phyloP scores from a whole-genome alignment of 2,329 filamentous ascomycete genomes.

The Fusarium dimerum region DNA sequence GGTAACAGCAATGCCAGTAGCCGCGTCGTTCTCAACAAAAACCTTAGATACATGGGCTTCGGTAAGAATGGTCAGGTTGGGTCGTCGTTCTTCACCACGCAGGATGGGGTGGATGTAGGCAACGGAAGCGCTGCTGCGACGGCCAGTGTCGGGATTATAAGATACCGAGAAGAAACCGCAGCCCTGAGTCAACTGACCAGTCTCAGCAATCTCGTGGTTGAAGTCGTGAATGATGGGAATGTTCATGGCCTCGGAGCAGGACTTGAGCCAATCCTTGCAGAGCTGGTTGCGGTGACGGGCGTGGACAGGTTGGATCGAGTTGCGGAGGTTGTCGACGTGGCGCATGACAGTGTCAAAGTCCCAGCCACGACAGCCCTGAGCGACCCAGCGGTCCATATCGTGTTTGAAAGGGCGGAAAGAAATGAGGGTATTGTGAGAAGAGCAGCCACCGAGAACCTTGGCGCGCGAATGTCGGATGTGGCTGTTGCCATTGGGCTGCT shows the following conservation, averaged over 20 bases:
- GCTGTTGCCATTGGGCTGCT: slow-evolving; percentile 90
- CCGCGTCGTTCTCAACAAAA: slow-evolving; percentile 68
- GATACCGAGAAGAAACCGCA: slow-evolving; percentile 90
- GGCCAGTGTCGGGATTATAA: slow-evolving; percentile 87
- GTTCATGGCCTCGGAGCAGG: slow-evolving; percentile 75
- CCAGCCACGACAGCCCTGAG: slow-evolving; percentile 81
- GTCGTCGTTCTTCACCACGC: slow-evolving; percentile 75
- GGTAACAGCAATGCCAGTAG: slow-evolving; percentile 71
- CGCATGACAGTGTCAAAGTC: slow-evolving; percentile 82
- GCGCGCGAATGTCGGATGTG: slow-evolving; percentile 89
- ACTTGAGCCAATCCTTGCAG: slow-evolving; percentile 85
- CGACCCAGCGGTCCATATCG: slow-evolving; percentile 83
- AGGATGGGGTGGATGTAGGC: slow-evolving; percentile 93
- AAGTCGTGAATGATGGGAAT: slow-evolving; percentile 85
- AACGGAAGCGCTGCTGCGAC: slow-evolving; percentile 81
- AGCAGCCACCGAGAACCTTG: slow-evolving; percentile 90
- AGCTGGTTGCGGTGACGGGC: slow-evolving; percentile 84
- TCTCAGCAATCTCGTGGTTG: slow-evolving; percentile 77
- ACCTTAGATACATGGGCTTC: slow-evolving; percentile 85
- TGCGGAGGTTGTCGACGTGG: slow-evolving; percentile 79
- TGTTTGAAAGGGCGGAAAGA: slow-evolving; percentile 91
- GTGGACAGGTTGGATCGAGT: slow-evolving; percentile 89
- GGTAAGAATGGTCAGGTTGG: slow-evolving; percentile 84
- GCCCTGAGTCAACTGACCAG: slow-evolving; percentile 70
- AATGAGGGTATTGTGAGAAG: slow-evolving; percentile 91